These are phyloP conservation scores for Penicillium cataractarum DNA, from an alignment of 495 filamentous ascomycete genomes.

Conservation along the genomic window DNA sequence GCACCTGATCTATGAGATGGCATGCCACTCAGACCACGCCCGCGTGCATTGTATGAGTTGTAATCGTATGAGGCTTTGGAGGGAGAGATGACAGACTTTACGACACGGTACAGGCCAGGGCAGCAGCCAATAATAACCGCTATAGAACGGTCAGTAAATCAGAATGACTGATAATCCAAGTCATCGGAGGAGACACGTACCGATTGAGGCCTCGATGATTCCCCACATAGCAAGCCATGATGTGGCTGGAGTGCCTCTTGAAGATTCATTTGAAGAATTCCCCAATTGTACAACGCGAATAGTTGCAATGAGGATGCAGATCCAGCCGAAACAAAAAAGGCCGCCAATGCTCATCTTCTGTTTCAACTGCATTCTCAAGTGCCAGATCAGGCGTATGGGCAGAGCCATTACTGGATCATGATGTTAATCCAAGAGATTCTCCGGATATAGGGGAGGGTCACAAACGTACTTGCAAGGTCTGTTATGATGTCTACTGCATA, in stretches of 20 bases:
- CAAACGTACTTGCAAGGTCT: constrained; percentile 44
- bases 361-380: constrained; percentile 44
- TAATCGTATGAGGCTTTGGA: constrained; percentile 19
- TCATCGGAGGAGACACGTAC: constrained; percentile 9
- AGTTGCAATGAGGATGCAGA: constrained; percentile 55
- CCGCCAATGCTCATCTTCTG: constrained; percentile 52
- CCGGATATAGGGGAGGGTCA: not conserved
- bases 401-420: constrained; percentile 51
- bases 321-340: constrained; percentile 52
- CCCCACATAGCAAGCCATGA: constrained; percentile 35
- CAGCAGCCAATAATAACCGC: constrained; percentile 29
- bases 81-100: constrained; percentile 18
- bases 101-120: constrained; percentile 26
- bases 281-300: constrained; percentile 48
- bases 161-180: not conserved
- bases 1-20: constrained; percentile 9
- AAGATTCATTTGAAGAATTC: constrained; percentile 5
- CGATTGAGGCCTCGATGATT: constrained; percentile 31
- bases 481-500: constrained; percentile 46
- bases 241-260: constrained; percentile 16
- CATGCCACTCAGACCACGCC: constrained; percentile 13
- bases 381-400: constrained; percentile 53
- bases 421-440: not conserved
- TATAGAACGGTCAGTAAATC: constrained; percentile 1
- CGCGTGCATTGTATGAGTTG: constrained; percentile 13